Evolutionary conservation across 257 asterid species (phyloP), one percentile per base, ranked within the genome.

Genomic region (Ajuga chamaepitys): DNA sequence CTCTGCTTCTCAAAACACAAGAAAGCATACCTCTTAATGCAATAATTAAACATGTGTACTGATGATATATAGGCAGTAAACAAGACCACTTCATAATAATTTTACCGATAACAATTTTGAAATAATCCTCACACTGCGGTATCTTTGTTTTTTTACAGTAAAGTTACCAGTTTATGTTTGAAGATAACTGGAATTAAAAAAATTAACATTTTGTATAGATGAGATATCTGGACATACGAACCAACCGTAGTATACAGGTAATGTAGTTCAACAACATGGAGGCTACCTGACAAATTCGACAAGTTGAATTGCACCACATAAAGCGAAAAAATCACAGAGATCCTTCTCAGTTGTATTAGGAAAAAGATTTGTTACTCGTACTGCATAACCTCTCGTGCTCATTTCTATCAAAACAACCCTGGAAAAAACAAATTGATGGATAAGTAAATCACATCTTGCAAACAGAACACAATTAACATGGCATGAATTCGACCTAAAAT

Each of bases 301-400:
- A 67, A 77, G 84, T 41, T 85, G 87, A 61, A 90, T 84, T 53
- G 81, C 74, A 55, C 97, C 96, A 75, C 96, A 90, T 65, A 90
- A 82, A 40, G 85, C 82, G 42, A 90, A 86, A 70, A 87, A 90
- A 76, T 85, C 87, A 20, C 48, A 66, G 13, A 90, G 80, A 72
- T 90, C 95, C 79, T 88, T 86, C 81, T 90, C 97, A 3, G 90
- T 81, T 9, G 95, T 85, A 52, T 44, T 74, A 18, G 95, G 86
- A 38, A 95, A 81, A 42, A 90, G 77, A 61, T 80, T 58, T 4
- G 87, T 81, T 6, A 90, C 87, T 77, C 85, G 86, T 30, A 76
- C 92, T 0, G 83, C 77, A 62, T 76, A 85, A 54, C 92, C 95
- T 64, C 82, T 79, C 9, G 86, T 79, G 68, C 73, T 82, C 96